Evolutionary conservation across 441 rosid genomes (phyloP), one percentile per base, ranked within the genome.

Genomic region (Pelargonium fulgidum): DNA sequence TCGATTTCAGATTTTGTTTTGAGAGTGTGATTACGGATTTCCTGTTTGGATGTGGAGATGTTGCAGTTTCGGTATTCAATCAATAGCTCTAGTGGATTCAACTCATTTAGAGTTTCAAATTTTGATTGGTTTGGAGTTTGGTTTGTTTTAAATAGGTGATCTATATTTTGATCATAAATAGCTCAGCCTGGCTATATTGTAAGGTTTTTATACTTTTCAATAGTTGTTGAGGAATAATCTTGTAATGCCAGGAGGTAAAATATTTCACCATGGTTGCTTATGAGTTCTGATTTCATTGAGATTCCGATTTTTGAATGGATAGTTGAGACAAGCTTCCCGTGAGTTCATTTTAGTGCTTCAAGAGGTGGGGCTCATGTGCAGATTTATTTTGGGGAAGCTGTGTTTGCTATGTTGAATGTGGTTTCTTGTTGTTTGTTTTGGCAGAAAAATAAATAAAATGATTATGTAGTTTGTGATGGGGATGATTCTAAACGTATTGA

Each of bases 401-500:
- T 52, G 5, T 14, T 5, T 6, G 6, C 59, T 52, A 22, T 19
- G 17, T 1, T n/a, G 20, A 52, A 52, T 52, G 11, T 58, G 29
- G 62, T 58, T 20, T 33, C 2, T 20, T 58, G 62, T 11, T 58
- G 26, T 20, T 20, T 58, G 29, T 58, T 17, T 58, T 19, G 29
- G 4, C 9, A 3, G 17, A 58, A 20, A 58, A 7, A 3, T 24
- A 20, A 11, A 7, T 6, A 33, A 20, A 11, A 2, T 8, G 26
- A 20, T 13, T 59, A 59, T 59, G 33, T 59, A 59, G 62, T 20
- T 19, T 9, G 7, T 20, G 33, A 59, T 19, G 63, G 63, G 63
- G 36, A 59, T 59, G 63, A 59, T 22, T 59, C 33, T 20, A 19
- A 59, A 59, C 63, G 6, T 59, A 19, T 54, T 59, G 63, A 29